Percentiles rank a stretch among this genome's conserved stretches.
phyloP scores from a whole-genome alignment of 495 filamentous ascomycete species.

The Penicillium cataractarum region DNA sequence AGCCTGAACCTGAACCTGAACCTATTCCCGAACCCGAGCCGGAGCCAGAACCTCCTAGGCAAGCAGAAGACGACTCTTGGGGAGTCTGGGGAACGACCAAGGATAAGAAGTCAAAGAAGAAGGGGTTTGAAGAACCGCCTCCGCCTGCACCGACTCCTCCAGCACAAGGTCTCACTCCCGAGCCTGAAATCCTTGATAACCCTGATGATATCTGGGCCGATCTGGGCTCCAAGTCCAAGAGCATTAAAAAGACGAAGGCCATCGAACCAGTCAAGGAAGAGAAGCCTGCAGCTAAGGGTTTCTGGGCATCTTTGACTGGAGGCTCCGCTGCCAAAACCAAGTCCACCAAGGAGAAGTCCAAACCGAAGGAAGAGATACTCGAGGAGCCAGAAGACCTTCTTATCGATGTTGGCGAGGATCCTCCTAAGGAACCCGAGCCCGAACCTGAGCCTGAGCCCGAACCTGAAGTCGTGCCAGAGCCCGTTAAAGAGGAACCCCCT shows the following conservation, averaged over 20 bases:
- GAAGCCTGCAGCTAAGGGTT: constrained; percentile 41
- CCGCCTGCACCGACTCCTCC: constrained; percentile 57
- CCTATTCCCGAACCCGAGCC: constrained; percentile 23
- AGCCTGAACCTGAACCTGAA: constrained; percentile 22
- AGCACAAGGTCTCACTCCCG: constrained; percentile 50
- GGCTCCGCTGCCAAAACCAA: constrained; percentile 34
- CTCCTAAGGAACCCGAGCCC: constrained; percentile 31
- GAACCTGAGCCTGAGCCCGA: constrained; percentile 39
- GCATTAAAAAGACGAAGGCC: constrained; percentile 38
- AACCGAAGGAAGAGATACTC: constrained; percentile 31
- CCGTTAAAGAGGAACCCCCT: constrained; percentile 15
- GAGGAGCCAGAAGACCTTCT: constrained; percentile 27
- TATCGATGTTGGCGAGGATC: constrained; percentile 40
- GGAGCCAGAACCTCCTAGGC: constrained; percentile 23
- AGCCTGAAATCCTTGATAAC: constrained; percentile 37
- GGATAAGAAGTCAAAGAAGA: constrained; percentile 52
- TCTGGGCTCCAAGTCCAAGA: constrained; percentile 35
- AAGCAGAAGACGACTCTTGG: constrained; percentile 38
- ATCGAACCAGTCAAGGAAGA: constrained; percentile 41
- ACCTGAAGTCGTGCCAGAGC: constrained; percentile 22
- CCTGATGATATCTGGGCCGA: constrained; percentile 44
- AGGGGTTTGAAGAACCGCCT: constrained; percentile 41
- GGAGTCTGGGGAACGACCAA: constrained; percentile 41
- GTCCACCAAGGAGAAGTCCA: constrained; percentile 34
- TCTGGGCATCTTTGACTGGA: constrained; percentile 50